Evolutionary conservation across 208 protist genomes (phyloP).

Genomic region (Trypanosoma scelopori): DNA sequence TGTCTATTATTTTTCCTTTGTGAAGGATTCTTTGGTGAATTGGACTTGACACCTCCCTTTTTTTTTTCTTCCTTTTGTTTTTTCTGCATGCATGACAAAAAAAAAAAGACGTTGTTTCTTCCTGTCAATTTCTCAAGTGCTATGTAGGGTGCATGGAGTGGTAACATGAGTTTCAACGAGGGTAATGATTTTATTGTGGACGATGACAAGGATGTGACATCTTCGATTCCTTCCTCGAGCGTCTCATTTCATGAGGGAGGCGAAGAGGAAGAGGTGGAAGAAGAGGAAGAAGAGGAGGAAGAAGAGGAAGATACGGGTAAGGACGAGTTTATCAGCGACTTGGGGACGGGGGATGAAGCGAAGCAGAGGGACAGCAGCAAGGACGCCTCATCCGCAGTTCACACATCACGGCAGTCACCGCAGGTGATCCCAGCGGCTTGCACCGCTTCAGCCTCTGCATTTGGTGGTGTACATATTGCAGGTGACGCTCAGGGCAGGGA

Average conservation of each 20-base stretch:
- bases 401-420: too few species aligned
- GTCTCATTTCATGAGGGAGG: conserved; percentile 5
- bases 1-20: too few species aligned
- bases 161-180: conserved; percentile 25
- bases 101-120: not conserved
- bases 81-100: not conserved
- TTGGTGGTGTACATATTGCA: too few species aligned
- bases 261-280: conserved; percentile 13
- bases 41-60: not conserved
- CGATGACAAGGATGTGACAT: conserved; percentile 10
- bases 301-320: conserved; percentile 10
- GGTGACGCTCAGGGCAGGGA: too few species aligned
- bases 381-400: not conserved
- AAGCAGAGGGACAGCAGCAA: not conserved
- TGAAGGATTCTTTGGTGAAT: too few species aligned
- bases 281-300: conserved; percentile 21
- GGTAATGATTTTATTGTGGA: conserved; percentile 28
- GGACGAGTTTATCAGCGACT: not conserved
- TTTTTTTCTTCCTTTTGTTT: not conserved
- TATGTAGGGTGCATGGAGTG: too few species aligned
- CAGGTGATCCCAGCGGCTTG: too few species aligned
- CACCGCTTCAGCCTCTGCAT: too few species aligned
- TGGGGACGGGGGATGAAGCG: too few species aligned
- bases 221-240: too few species aligned
- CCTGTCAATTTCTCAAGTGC: too few species aligned